phyloP scores from a whole-genome alignment of 495 filamentous ascomycete species.

The Pyrenula massariospora region DNA sequence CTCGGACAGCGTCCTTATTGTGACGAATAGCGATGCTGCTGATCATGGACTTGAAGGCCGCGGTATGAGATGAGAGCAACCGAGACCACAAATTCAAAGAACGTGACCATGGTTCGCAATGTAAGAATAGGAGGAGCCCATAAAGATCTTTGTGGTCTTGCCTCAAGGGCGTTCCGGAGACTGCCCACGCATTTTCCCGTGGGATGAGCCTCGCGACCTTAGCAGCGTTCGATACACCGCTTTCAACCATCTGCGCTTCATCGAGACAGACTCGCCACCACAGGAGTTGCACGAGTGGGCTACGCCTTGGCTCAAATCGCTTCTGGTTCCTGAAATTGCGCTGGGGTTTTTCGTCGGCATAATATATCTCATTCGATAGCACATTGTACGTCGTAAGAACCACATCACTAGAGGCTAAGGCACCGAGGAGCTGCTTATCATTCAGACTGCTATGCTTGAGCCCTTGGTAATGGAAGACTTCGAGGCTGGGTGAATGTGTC shows the following conservation, averaged over 20 bases:
- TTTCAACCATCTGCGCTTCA: slow-evolving; percentile 93
- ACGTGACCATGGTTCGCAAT: slow-evolving; percentile 60
- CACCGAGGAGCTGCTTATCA: slow-evolving; percentile 34
- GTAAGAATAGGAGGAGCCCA: slow-evolving; percentile 71
- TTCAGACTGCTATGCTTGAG: slow-evolving; percentile 27
- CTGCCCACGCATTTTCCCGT: slow-evolving; percentile 75
- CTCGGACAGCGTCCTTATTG: slow-evolving; percentile 66
- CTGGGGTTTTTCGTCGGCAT: slow-evolving; percentile 48
- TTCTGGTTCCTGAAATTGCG: slow-evolving; percentile 55
- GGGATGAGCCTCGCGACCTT: slow-evolving; percentile 49
- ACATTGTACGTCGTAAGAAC: slow-evolving; percentile 81
- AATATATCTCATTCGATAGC: slow-evolving; percentile 67
- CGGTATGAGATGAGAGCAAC: slow-evolving; percentile 44
- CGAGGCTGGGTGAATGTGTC: slow-evolving; percentile 52
- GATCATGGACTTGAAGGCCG: slow-evolving; percentile 55
- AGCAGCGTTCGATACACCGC: slow-evolving; percentile 72
- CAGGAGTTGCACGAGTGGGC: slow-evolving; percentile 62
- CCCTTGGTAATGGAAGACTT: slow-evolving; percentile 39
- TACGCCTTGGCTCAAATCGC: slow-evolving; percentile 53
- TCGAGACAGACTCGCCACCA: slow-evolving; percentile 95
- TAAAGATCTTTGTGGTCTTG: slow-evolving; percentile 57
- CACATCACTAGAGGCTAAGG: slow-evolving; percentile 53
- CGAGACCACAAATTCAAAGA: slow-evolving; percentile 52
- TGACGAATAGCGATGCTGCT: slow-evolving; percentile 64
- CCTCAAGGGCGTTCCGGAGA: slow-evolving; percentile 84